Conservation (phyloP, 2,329 filamentous ascomycete species). For the Neofusicoccum kwambonambiense region DNA sequence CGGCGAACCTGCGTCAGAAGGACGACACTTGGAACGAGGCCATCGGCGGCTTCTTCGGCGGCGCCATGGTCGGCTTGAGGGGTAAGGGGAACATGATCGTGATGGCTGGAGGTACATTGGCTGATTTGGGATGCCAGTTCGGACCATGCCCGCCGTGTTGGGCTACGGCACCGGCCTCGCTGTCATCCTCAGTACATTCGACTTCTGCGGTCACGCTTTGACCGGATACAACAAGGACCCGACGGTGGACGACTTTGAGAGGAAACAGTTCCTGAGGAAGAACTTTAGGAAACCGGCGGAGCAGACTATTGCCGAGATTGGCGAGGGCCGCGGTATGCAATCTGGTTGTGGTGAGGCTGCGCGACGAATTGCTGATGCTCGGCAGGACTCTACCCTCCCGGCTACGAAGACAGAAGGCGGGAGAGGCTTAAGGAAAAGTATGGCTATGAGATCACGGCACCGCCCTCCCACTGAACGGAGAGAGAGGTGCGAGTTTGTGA, state of each 20-base stretch:
- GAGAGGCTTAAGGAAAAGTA: conserved; percentile 83
- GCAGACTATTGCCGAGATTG: conserved; percentile 77
- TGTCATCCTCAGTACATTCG: conserved; percentile 61
- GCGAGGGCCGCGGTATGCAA: conserved; percentile 77
- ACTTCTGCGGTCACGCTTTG: conserved; percentile 64
- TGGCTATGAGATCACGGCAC: conserved; percentile 68
- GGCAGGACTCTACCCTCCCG: conserved; percentile 73
- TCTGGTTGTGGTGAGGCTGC: neutral
- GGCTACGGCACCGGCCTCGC: conserved; percentile 64
- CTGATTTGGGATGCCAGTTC: conserved; percentile 42
- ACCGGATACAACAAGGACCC: conserved; percentile 55
- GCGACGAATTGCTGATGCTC: conserved; percentile 11
- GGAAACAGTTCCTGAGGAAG: conserved; percentile 72
- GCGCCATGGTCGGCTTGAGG: conserved; percentile 68
- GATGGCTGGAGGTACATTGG: neutral
- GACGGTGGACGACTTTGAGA: conserved; percentile 70
- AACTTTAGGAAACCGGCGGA: conserved; percentile 72
- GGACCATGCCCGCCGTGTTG: conserved; percentile 68
- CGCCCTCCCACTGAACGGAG: conserved; percentile 5
- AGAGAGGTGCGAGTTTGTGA: neutral
- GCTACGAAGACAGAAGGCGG: conserved; percentile 80
- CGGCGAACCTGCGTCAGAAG: conserved; percentile 82
- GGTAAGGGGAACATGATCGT: conserved; percentile 54
- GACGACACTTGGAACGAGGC: conserved; percentile 75
- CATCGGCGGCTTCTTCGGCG: conserved; percentile 74